Evolutionary conservation across 164 flowering plant species (phyloP).

Genomic region (Paratinospora sagittata): DNA sequence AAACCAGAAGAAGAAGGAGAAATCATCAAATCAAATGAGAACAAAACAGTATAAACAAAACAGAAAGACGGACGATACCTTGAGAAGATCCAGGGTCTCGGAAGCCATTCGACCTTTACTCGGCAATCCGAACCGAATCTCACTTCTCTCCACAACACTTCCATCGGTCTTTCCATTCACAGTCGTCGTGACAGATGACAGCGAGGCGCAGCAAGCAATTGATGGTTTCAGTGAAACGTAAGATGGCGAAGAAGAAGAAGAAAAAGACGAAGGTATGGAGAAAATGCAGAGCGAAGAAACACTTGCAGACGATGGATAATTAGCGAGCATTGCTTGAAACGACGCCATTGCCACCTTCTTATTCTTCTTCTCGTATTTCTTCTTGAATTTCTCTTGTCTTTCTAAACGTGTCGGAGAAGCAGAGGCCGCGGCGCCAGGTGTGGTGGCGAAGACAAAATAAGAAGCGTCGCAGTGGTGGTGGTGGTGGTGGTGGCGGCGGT

Average conservation of each 20-base stretch:
- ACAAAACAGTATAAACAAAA: neutral
- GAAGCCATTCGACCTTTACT: slow-evolving; percentile 91
- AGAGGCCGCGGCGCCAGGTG: too few species aligned
- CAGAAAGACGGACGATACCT: slow-evolving; percentile 33
- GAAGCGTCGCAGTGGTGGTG: neutral
- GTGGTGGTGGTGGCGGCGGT: neutral
- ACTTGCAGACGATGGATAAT: neutral
- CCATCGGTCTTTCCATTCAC: slow-evolving; percentile 29
- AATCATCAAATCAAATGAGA: neutral
- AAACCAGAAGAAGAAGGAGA: neutral
- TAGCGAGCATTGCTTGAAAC: slow-evolving; percentile 9
- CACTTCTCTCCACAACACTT: slow-evolving; percentile 34
- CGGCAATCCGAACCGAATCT: slow-evolving; percentile 80
- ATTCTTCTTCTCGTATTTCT: too few species aligned
- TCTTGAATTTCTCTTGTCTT: too few species aligned
- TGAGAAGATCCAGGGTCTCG: slow-evolving; percentile 81
- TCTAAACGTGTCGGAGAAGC: too few species aligned
- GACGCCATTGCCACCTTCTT: slow-evolving; percentile 9
- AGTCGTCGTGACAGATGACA: slow-evolving; percentile 19
- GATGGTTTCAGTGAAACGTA: slow-evolving; percentile 16
- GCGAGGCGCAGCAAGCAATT: slow-evolving; percentile 21
- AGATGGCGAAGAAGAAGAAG: slow-evolving; percentile 14
- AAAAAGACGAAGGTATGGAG: too few species aligned
- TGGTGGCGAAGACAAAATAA: too few species aligned
- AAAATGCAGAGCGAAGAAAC: slow-evolving; percentile 2